A percentile compares a stretch with the other conserved stretches of the same genome.
Evolutionary conservation across 1,139 yeast species (phyloP).

Genomic region (Saccharomyces hybrid): DNA sequence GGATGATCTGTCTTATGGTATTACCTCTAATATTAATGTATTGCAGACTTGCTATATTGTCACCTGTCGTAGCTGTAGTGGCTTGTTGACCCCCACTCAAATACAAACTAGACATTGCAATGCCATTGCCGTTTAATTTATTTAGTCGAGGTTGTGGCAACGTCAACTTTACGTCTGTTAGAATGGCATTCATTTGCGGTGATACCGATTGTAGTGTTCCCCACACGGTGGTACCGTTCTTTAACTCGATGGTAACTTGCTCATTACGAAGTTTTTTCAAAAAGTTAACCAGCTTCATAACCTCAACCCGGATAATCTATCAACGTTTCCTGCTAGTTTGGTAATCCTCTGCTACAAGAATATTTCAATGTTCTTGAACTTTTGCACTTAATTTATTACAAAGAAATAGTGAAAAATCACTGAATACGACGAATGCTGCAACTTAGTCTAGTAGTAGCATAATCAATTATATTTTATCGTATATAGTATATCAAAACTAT

Average conservation of each 20-base stretch:
- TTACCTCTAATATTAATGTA: constrained; percentile 85
- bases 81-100: constrained; percentile 13
- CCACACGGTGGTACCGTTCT: constrained; percentile 72
- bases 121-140: constrained; percentile 3
- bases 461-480: background rate
- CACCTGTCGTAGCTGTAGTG: constrained; percentile 35
- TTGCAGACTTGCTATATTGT: constrained; percentile 64
- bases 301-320: background rate
- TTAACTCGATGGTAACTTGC: constrained; percentile 84
- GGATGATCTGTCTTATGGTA: constrained; percentile 73
- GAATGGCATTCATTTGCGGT: constrained; percentile 86
- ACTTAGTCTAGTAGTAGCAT: background rate
- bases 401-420: background rate
- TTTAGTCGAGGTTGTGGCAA: constrained; percentile 13
- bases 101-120: constrained; percentile 26
- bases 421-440: background rate
- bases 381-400: background rate
- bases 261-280: constrained; percentile 83
- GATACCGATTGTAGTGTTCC: constrained; percentile 76
- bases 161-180: constrained; percentile 60
- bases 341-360: background rate
- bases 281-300: constrained; percentile 62
- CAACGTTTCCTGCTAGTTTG: background rate
- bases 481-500: background rate
- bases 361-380: background rate